phyloP scores from a whole-genome alignment of 2,329 filamentous ascomycete species.

The Clarireedia hainanense region DNA sequence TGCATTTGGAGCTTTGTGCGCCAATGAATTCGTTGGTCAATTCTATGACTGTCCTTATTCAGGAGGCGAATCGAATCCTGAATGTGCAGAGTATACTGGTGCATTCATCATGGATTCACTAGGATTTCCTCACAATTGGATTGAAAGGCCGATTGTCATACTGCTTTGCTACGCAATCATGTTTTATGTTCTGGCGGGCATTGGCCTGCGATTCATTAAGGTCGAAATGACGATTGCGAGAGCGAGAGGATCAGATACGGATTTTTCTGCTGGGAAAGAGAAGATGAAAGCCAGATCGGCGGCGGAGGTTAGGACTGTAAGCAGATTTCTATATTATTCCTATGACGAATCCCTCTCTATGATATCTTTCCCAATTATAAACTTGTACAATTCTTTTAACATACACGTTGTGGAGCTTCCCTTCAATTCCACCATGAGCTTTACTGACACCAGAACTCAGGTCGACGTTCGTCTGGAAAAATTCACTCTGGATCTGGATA shows the following conservation, averaged over 20 bases:
- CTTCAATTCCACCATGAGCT: neutral
- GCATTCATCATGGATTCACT: slow-evolving; percentile 61
- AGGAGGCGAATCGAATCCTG: slow-evolving; percentile 54
- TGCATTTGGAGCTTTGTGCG: slow-evolving; percentile 60
- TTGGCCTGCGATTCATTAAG: slow-evolving; percentile 56
- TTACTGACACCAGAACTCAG: neutral
- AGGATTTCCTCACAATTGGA: slow-evolving; percentile 60
- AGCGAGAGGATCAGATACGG: slow-evolving; percentile 47
- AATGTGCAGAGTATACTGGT: slow-evolving; percentile 62
- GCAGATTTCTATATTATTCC: neutral
- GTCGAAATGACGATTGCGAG: slow-evolving; percentile 64
- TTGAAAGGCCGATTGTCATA: slow-evolving; percentile 56
- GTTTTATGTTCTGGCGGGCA: slow-evolving; percentile 52
- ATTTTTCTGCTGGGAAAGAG: slow-evolving; percentile 63
- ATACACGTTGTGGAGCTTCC: no score
- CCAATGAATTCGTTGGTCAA: slow-evolving; percentile 63
- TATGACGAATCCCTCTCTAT: neutral
- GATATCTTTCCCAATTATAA: neutral
- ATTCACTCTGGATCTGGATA: slow-evolving; percentile 58
- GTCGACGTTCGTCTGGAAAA: slow-evolving; percentile 58
- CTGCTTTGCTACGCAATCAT: slow-evolving; percentile 54
- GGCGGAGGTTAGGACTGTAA: slow-evolving; percentile 41
- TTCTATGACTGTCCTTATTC: slow-evolving; percentile 66
- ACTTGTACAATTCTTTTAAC: no score
- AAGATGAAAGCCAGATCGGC: slow-evolving; percentile 51